phyloP scores from a whole-genome alignment of 257 asterid species.

The Solanum okadae region DNA sequence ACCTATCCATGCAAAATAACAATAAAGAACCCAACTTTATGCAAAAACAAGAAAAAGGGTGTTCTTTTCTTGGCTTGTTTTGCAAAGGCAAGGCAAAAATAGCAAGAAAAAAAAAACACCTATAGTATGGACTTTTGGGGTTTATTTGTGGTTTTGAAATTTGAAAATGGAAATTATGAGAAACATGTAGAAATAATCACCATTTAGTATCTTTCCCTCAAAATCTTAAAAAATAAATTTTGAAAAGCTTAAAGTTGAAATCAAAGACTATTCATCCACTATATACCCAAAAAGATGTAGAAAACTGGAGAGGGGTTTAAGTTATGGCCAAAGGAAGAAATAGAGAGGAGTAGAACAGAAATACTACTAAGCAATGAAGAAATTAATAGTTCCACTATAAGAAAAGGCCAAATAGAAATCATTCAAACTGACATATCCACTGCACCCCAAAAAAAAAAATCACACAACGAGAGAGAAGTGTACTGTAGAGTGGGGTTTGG shows the following conservation, averaged over 20 bases:
- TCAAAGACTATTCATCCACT: conserved; percentile 12
- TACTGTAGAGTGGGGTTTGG: background rate
- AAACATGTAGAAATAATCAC: background rate
- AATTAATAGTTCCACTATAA: conserved; percentile 2
- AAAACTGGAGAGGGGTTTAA: background rate
- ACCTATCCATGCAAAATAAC: conserved; percentile 35
- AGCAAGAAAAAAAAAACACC: background rate
- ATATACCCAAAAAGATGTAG: background rate
- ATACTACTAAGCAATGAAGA: background rate
- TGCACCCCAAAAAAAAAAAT: background rate
- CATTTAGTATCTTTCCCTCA: background rate
- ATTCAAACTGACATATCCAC: conserved; percentile 28
- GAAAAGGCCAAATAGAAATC: conserved; percentile 17
- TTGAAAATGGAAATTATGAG: background rate
- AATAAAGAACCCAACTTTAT: background rate
- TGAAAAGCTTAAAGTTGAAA: conserved; percentile 6
- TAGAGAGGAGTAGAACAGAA: background rate
- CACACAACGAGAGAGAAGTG: background rate
- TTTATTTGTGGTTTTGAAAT: background rate
- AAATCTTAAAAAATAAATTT: background rate
- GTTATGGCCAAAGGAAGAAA: background rate
- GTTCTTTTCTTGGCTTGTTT: background rate
- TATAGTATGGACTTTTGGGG: background rate
- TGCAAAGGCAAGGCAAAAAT: background rate
- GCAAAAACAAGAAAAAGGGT: background rate